Evolutionary conservation across 2,329 filamentous ascomycete species (phyloP).

Genomic region (Xylariaceae sp.): DNA sequence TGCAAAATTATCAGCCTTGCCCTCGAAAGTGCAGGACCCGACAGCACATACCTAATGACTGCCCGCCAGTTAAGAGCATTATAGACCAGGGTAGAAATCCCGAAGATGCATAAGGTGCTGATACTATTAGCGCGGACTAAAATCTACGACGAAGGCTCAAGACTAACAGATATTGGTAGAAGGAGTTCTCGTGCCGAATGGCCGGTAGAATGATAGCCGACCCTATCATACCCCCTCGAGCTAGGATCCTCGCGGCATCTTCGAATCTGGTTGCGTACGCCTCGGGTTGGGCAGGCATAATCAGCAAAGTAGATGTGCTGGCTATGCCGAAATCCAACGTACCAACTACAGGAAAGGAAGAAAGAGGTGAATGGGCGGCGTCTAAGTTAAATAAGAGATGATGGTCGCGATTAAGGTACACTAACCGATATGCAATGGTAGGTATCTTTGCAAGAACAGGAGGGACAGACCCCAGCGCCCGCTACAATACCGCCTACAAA

Average conservation of each 20-base stretch:
- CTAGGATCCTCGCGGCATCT: constrained; percentile 9
- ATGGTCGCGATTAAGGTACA: background rate
- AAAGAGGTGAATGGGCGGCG: background rate
- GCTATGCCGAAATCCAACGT: background rate
- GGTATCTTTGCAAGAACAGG: background rate
- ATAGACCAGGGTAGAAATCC: constrained; percentile 13
- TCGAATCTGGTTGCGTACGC: background rate
- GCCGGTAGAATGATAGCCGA: constrained; percentile 22
- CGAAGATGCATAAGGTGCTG: constrained; percentile 25
- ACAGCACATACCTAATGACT: constrained; percentile 16
- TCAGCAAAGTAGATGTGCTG: background rate
- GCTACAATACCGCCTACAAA: background rate
- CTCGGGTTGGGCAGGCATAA: background rate
- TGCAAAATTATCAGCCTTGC: constrained; percentile 7
- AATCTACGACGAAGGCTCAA: background rate
- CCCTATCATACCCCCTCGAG: constrained; percentile 28
- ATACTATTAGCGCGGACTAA: constrained; percentile 12
- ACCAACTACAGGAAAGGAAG: background rate
- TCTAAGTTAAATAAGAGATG: background rate
- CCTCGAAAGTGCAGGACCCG: background rate
- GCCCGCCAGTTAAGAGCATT: constrained; percentile 16
- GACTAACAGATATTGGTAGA: constrained; percentile 27
- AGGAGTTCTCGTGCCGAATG: constrained; percentile 10
- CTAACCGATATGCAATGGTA: background rate
- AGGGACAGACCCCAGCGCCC: background rate